phyloP scores from a whole-genome alignment of 2,329 filamentous ascomycete genomes.

The Blastomyces parvus region DNA sequence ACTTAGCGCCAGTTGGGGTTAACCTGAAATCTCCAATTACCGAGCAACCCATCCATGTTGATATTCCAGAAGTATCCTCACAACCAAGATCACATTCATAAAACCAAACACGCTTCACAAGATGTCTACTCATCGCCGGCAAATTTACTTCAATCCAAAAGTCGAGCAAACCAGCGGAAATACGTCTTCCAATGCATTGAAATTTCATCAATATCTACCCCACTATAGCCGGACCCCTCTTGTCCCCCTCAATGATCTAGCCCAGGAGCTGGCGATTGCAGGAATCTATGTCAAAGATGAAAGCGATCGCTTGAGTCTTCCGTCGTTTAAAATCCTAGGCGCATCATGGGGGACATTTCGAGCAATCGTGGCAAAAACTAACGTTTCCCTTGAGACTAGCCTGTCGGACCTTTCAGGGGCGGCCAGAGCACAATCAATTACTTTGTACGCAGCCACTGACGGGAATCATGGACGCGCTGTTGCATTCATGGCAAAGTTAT shows the following conservation, averaged over 20 bases:
- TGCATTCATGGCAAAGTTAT: constrained; percentile 54
- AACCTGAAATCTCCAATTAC: too few relatives aligned
- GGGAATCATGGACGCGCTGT: constrained; percentile 70
- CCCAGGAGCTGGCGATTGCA: constrained; percentile 48
- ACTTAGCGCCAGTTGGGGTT: too few relatives aligned
- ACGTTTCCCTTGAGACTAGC: constrained; percentile 34
- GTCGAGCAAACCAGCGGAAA: not conserved
- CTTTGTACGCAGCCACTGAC: constrained; percentile 57
- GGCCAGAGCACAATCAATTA: constrained; percentile 27
- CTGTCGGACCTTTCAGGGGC: constrained; percentile 37
- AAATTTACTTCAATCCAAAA: not conserved
- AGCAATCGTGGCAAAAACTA: constrained; percentile 42
- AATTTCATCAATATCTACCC: constrained; percentile 52
- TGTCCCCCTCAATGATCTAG: constrained; percentile 44
- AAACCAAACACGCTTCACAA: not conserved
- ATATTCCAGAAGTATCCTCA: not conserved
- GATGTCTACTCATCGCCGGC: constrained; percentile 4
- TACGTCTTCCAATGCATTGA: not conserved
- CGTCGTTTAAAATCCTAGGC: constrained; percentile 71
- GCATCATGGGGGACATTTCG: constrained; percentile 63
- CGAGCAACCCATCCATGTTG: too few relatives aligned
- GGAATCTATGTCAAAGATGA: constrained; percentile 63
- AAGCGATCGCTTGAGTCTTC: constrained; percentile 56
- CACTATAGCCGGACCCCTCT: constrained; percentile 50
- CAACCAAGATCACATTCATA: not conserved